Percentiles rank a stretch among this genome's conserved stretches.
Evolutionary conservation across 768 basidiomycete species (phyloP).

Genomic region (Dendrothele bispora): DNA sequence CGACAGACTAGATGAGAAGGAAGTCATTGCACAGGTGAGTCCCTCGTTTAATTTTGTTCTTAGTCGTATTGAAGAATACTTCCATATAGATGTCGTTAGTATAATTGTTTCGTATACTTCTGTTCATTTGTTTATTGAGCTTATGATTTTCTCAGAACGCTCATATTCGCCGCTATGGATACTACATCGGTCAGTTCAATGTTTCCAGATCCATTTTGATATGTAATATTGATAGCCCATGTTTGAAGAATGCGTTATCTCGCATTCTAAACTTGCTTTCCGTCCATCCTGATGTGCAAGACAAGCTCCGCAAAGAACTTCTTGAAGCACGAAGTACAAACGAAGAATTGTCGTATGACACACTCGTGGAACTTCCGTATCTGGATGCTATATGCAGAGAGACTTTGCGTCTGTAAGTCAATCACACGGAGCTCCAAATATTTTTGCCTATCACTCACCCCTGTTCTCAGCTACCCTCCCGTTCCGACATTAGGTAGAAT

Average conservation of each 20-base stretch:
- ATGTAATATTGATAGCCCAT: background rate
- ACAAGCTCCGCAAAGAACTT: conserved; percentile 35
- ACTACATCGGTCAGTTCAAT: conserved; percentile 31
- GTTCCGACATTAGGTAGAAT: conserved; percentile 19
- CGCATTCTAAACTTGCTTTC: conserved; percentile 34
- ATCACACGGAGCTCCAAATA: too few relatives aligned
- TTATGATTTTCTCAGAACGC: conserved; percentile 19
- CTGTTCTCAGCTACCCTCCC: conserved; percentile 27
- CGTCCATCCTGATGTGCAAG: conserved; percentile 35
- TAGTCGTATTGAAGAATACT: too few relatives aligned
- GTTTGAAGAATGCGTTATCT: conserved; percentile 28
- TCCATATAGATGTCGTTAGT: conserved; percentile 7
- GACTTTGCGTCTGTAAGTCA: conserved; percentile 35
- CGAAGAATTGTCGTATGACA: conserved; percentile 34
- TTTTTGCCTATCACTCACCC: too few relatives aligned
- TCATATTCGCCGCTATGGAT: conserved; percentile 43
- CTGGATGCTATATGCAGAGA: conserved; percentile 41
- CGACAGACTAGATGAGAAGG: conserved; percentile 32
- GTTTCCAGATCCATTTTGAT: too few relatives aligned
- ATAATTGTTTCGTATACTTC: background rate
- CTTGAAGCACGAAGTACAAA: conserved; percentile 21
- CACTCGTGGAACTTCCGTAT: conserved; percentile 33
- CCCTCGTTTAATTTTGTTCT: too few relatives aligned
- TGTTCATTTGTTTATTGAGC: background rate
- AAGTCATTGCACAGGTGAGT: conserved; percentile 30